Percentiles rank a stretch among this genome's conserved stretches.
Evolutionary conservation across 352 stramenopile genomes (phyloP).

Genomic region (Phytopythium vexans): DNA sequence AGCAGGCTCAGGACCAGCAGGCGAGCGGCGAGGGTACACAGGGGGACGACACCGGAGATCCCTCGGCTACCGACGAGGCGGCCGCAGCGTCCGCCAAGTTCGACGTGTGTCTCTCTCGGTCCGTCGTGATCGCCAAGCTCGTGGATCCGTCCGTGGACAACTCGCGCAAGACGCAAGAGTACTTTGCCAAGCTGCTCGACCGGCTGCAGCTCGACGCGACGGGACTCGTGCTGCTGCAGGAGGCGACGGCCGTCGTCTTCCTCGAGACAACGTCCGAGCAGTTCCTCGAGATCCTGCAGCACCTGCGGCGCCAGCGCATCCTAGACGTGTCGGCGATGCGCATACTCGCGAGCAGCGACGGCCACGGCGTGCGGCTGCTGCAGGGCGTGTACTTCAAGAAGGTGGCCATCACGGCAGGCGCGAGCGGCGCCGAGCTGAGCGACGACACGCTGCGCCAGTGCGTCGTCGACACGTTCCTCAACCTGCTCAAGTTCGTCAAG

Average conservation of each 20-base stretch:
- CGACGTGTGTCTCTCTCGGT: constrained; percentile 40
- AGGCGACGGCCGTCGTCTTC: constrained; percentile 48
- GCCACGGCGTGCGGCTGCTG: constrained; percentile 42
- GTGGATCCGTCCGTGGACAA: constrained; percentile 39
- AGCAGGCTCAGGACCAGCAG: constrained; percentile 22
- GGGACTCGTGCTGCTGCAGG: constrained; percentile 51
- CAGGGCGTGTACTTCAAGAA: constrained; percentile 72
- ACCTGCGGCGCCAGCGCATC: constrained; percentile 32
- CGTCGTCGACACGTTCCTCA: constrained; percentile 46
- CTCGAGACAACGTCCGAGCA: constrained; percentile 59
- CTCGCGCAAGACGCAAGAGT: constrained; percentile 55
- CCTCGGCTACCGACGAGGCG: constrained; percentile 1
- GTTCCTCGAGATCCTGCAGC: constrained; percentile 41
- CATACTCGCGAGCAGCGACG: constrained; percentile 61
- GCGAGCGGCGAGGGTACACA: constrained; percentile 21
- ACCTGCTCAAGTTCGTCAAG: constrained; percentile 59
- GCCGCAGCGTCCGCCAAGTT: constrained; percentile 25
- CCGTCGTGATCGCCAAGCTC: constrained; percentile 37
- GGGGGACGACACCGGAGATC: constrained; percentile 11
- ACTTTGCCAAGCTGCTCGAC: constrained; percentile 53
- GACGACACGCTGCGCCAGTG: constrained; percentile 42
- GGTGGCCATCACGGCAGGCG: constrained; percentile 22
- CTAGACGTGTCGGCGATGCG: constrained; percentile 40
- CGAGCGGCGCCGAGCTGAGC: constrained; percentile 29
- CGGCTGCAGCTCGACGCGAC: constrained; percentile 56